phyloP scores from a whole-genome alignment of 805 yeast genomes.

The Teunomyces barrocoloradensis region DNA sequence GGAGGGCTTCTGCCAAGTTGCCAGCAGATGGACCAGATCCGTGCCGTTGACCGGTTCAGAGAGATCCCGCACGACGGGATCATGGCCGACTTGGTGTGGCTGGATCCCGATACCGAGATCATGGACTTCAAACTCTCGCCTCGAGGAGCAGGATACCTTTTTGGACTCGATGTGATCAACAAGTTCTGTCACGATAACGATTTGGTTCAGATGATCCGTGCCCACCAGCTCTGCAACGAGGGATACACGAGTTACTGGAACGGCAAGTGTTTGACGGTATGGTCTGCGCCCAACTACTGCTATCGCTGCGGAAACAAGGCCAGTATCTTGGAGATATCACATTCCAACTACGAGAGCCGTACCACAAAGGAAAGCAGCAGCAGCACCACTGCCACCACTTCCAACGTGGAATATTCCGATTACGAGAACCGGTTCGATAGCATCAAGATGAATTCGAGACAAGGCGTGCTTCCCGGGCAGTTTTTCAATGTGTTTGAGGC shows the following conservation, averaged over 20 bases:
- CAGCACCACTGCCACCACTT: conserved; percentile 2
- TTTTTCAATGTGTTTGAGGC: conserved; percentile 95
- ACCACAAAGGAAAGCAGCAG: conserved; percentile 4
- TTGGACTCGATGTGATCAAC: conserved; percentile 87
- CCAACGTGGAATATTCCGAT: not conserved
- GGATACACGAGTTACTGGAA: conserved; percentile 91
- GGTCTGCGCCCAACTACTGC: conserved; percentile 99
- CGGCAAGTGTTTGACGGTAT: conserved; percentile 90
- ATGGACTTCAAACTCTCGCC: conserved; percentile 85
- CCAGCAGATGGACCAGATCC: conserved; percentile 88
- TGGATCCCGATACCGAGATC: conserved; percentile 88
- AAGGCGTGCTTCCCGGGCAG: conserved; percentile 47
- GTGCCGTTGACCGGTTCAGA: conserved; percentile 83
- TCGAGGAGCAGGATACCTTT: conserved; percentile 97
- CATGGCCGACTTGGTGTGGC: conserved; percentile 99
- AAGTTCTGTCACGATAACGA: conserved; percentile 77
- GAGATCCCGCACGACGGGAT: conserved; percentile 99
- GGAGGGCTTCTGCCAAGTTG: conserved; percentile 96
- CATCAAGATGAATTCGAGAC: conserved; percentile 9
- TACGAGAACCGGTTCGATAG: conserved; percentile 4
- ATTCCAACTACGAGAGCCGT: conserved; percentile 42
- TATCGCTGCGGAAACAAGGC: conserved; percentile 97
- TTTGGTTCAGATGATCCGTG: conserved; percentile 80
- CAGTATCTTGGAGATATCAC: conserved; percentile 82
- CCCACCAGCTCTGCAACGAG: conserved; percentile 95